Evolutionary conservation across 139 green algal genomes (phyloP).

Genomic region (Astrephomene gubernaculifera): DNA sequence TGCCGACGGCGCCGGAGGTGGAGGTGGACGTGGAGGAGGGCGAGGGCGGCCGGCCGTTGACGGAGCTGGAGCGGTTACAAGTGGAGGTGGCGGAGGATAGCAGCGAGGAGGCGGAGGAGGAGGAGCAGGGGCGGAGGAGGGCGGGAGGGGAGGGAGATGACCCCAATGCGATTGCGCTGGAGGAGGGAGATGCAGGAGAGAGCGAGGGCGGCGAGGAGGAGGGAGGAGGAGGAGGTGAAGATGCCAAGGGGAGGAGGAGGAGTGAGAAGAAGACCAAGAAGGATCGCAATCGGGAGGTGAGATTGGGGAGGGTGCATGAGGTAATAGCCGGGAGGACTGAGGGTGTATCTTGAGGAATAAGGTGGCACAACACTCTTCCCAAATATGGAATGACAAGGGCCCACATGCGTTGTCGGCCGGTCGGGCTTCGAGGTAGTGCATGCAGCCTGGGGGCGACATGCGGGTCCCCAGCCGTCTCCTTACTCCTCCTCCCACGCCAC

Average conservation of each 20-base stretch:
- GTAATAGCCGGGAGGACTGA: too few relatives aligned
- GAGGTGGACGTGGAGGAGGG: conserved; percentile 40
- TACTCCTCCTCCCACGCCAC: too few relatives aligned
- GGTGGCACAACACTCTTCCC: too few relatives aligned
- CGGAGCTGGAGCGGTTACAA: conserved; percentile 59
- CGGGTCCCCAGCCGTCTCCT: too few relatives aligned
- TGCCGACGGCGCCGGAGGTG: conserved; percentile 22
- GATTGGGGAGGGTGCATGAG: too few relatives aligned
- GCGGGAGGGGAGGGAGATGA: neutral
- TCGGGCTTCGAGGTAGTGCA: too few relatives aligned
- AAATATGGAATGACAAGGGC: too few relatives aligned
- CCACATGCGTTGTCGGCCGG: too few relatives aligned
- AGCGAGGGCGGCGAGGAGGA: neutral
- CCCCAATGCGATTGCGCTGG: neutral
- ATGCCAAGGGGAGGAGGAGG: conserved; percentile 11
- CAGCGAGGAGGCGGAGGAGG: conserved; percentile 54
- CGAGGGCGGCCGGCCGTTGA: conserved; percentile 32
- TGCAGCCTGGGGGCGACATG: too few relatives aligned
- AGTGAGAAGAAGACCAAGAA: conserved; percentile 65
- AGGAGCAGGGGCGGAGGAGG: conserved; percentile 11
- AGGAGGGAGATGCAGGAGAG: neutral
- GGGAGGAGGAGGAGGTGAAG: neutral
- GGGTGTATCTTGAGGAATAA: too few relatives aligned
- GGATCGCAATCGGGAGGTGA: conserved; percentile 59
- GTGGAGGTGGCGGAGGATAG: conserved; percentile 47